phyloP scores from a whole-genome alignment of 2,329 filamentous ascomycete genomes.

The Pseudohalonectria lignicola region DNA sequence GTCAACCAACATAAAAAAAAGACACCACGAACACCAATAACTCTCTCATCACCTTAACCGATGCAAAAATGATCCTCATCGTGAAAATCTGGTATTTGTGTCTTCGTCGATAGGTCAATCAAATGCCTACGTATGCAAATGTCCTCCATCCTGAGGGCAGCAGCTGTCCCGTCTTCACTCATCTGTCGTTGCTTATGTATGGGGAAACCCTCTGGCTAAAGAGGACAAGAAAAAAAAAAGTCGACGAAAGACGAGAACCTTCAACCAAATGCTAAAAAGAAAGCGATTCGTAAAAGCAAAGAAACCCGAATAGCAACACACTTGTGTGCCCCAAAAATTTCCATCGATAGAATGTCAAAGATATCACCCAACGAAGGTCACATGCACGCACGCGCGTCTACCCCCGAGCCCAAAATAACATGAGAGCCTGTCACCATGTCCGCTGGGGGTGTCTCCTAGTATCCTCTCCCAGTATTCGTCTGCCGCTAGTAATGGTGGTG shows the following conservation, averaged over 20 bases:
- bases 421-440: too few species aligned
- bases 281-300: background rate
- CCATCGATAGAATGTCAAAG: too few species aligned
- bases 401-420: too few species aligned
- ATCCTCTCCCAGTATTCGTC: background rate
- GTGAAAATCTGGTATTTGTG: too few species aligned
- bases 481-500: background rate
- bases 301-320: constrained; percentile 1
- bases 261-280: constrained; percentile 2
- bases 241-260: constrained; percentile 2
- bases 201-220: too few species aligned
- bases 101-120: background rate
- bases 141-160: background rate
- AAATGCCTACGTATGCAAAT: background rate
- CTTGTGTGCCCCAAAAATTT: too few species aligned
- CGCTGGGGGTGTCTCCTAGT: too few species aligned
- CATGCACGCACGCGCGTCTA: too few species aligned
- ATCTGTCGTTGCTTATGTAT: background rate
- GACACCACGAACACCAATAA: too few species aligned
- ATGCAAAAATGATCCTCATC: background rate
- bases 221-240: background rate
- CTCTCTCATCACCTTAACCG: constrained; percentile 5
- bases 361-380: too few species aligned
- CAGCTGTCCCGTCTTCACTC: too few species aligned
- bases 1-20: too few species aligned